Conservation (phyloP, 768 basidiomycete genomes). For the Suillus americanus region DNA sequence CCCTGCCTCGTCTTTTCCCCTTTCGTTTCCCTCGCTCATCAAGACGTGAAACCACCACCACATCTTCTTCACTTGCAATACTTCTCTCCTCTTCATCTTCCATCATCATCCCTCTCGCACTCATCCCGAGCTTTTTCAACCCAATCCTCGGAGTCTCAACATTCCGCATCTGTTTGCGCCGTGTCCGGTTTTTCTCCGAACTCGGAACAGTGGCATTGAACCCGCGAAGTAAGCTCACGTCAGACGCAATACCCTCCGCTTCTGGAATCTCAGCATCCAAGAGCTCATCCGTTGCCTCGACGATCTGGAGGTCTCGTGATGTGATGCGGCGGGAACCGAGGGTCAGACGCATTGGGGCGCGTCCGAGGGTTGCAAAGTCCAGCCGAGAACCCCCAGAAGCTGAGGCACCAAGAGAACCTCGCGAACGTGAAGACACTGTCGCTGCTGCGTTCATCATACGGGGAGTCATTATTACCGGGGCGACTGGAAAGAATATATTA, state of each 20-base stretch:
- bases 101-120: constrained; percentile 67
- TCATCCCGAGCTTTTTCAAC: constrained; percentile 76
- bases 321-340: constrained; percentile 68
- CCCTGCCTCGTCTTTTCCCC: constrained; percentile 51
- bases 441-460: constrained; percentile 73
- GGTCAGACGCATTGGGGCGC: constrained; percentile 71
- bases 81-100: constrained; percentile 46
- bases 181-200: constrained; percentile 72
- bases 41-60: constrained; percentile 57
- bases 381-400: constrained; percentile 38
- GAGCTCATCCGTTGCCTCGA: constrained; percentile 79
- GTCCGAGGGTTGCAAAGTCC: constrained; percentile 78
- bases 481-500: constrained; percentile 50
- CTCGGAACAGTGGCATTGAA: constrained; percentile 96
- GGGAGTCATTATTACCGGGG: constrained; percentile 89
- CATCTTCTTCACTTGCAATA: constrained; percentile 72
- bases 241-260: constrained; percentile 63
- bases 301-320: constrained; percentile 80
- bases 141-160: constrained; percentile 76
- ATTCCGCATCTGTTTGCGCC: constrained; percentile 78
- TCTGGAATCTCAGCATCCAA: constrained; percentile 73
- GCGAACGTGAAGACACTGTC: constrained; percentile 57
- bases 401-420: constrained; percentile 31
- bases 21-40: constrained; percentile 31
- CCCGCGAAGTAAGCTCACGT: constrained; percentile 82